Base-by-base conservation (phyloP, 2,329 filamentous ascomycete species). In the Lecanicillium sp. region DNA sequence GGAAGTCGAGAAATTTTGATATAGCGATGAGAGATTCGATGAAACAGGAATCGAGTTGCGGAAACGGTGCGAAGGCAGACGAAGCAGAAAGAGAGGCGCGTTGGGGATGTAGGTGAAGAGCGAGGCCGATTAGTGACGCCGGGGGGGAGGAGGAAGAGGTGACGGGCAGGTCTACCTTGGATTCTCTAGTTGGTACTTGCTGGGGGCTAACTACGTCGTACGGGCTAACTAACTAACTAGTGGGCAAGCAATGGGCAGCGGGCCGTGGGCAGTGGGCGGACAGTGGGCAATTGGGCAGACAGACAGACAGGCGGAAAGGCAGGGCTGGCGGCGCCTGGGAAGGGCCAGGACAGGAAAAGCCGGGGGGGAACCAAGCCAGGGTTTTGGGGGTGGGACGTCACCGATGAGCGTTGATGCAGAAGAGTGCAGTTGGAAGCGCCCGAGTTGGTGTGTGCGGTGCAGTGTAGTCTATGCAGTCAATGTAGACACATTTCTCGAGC, bases 91-190 rank as follows among this genome's bases (percentile, higher is more conserved):
- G 33, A 40, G 44, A 24, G 20, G 35, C 44, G 33, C 35, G 44
- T 39, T 40, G 44, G 33, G 44, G 33, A 39, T 47, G 44, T 47
- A 40, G 36, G 36, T 40, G 27, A 47, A 47, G 35, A 47, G 44
- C 44, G 40, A 47, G 12, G 26, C 36, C n/a, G 40, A 26, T 46
- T 40, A 47, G 44, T 47, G 44, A 47, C 44, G 44, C 32, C 33
- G 27, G 44, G 24, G 36, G 40, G 44, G 44, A 46, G 44, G 24
- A 37, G 24, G 44, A 39, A 46, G 24, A 46, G 44, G 44, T 19
- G 44, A 46, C 44, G n/a, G 44, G n/a, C n/a, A n/a, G n/a, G n/a
- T n/a, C n/a, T n/a, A n/a, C n/a, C n/a, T n/a, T n/a, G n/a, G n/a
- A n/a, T n/a, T n/a, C n/a, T n/a, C n/a, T n/a, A n/a, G n/a, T n/a